Evolutionary conservation across 164 flowering plant species (phyloP).

Genomic region (Berberis thunbergii): DNA sequence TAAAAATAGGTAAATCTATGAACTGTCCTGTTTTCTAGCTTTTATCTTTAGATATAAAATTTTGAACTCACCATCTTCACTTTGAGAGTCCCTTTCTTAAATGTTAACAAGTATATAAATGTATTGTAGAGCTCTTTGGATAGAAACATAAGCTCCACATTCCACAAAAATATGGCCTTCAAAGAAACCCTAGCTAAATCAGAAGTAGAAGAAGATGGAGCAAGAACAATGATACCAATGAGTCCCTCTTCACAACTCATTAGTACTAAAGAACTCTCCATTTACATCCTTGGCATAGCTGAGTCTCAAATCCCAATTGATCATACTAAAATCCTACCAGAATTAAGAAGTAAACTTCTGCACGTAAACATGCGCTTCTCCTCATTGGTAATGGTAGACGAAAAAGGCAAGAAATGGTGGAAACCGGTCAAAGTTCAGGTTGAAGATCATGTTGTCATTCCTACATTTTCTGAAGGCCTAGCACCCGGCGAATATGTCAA

Average conservation of each 20-base stretch:
- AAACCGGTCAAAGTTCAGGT: conserved; percentile 8
- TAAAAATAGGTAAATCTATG: no score
- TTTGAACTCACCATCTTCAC: no score
- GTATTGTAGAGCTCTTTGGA: no score
- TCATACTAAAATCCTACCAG: neutral
- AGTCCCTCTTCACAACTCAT: conserved; percentile 12
- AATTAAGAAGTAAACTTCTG: neutral
- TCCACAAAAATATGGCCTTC: no score
- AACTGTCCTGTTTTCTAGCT: no score
- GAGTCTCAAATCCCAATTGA: conserved; percentile 7
- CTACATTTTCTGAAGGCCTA: conserved; percentile 4
- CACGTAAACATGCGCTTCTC: conserved; percentile 9
- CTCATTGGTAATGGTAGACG: conserved; percentile 7
- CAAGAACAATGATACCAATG: neutral
- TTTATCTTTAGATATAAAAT: no score
- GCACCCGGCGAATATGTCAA: conserved; percentile 2
- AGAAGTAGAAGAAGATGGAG: no score
- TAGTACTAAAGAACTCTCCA: conserved; percentile 8
- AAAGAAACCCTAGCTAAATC: no score
- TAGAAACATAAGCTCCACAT: no score
- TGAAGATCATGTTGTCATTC: conserved; percentile 11
- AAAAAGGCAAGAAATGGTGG: conserved; percentile 8
- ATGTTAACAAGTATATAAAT: no score
- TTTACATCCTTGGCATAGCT: conserved; percentile 4
- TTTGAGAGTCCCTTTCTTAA: no score